Conservation (phyloP, 2,329 filamentous ascomycete genomes). For the Aspergillus versicolor region DNA sequence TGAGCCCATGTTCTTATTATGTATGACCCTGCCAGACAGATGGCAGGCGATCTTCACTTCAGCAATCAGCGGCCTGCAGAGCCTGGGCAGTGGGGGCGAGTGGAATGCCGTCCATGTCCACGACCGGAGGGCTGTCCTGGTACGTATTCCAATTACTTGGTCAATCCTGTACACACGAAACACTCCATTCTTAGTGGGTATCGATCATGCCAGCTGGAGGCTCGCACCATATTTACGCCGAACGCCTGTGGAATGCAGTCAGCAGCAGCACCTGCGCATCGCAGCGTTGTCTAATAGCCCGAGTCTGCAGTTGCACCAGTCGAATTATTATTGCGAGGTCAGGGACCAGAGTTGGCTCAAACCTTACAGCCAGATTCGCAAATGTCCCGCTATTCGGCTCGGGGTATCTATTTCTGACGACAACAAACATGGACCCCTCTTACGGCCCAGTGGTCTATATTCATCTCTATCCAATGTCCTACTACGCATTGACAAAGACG, state of each 20-base stretch:
- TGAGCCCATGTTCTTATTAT: slow-evolving; percentile 7
- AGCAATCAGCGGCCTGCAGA: neutral
- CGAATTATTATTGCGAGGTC: neutral
- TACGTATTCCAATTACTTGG: neutral
- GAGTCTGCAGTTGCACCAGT: neutral
- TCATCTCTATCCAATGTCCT: neutral
- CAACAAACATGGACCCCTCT: neutral
- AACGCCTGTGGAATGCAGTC: slow-evolving; percentile 2
- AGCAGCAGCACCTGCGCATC: neutral
- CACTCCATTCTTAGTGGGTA: neutral
- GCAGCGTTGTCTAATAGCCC: neutral
- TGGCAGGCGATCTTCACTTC: slow-evolving; percentile 10
- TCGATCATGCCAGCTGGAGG: neutral
- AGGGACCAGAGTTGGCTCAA: slow-evolving; percentile 10
- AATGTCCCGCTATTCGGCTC: neutral
- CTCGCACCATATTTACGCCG: slow-evolving; percentile 2
- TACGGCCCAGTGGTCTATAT: too few relatives aligned
- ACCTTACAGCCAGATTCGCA: neutral
- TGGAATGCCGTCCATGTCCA: slow-evolving; percentile 1
- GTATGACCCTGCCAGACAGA: slow-evolving; percentile 10
- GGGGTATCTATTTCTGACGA: neutral
- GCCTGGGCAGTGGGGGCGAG: slow-evolving; percentile 5
- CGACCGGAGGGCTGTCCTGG: neutral
- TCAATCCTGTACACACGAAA: neutral
- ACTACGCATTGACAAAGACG: neutral